Evolutionary conservation across 305 asterid species (phyloP).

Genomic region (Fraxinus dipetala): DNA sequence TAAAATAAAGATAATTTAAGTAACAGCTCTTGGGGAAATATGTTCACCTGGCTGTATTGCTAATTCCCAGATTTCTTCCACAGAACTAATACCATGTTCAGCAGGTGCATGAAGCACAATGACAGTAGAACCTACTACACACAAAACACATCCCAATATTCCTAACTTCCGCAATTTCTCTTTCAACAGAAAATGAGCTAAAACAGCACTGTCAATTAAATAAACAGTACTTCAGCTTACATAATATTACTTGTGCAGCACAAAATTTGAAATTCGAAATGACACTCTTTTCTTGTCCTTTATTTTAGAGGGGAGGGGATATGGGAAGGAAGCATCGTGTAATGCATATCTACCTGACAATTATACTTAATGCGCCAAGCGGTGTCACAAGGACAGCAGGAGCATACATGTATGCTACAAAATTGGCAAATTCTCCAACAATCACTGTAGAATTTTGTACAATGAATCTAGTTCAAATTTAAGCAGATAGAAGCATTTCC

Average conservation of each 20-base stretch:
- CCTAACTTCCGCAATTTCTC: slow-evolving; percentile 75
- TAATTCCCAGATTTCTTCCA: slow-evolving; percentile 81
- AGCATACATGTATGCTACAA: slow-evolving; percentile 81
- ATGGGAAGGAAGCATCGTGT: neutral
- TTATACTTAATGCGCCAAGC: slow-evolving; percentile 86
- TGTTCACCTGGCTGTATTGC: slow-evolving; percentile 78
- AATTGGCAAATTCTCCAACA: slow-evolving; percentile 78
- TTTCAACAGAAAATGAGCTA: slow-evolving; percentile 81
- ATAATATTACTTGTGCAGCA: neutral
- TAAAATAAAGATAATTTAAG: slow-evolving; percentile 4
- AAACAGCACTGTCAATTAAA: slow-evolving; percentile 60
- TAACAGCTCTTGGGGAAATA: slow-evolving; percentile 19
- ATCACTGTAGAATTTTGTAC: slow-evolving; percentile 49
- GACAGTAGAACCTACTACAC: slow-evolving; percentile 77
- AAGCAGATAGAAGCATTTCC: neutral
- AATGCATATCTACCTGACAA: slow-evolving; percentile 56
- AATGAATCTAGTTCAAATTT: neutral
- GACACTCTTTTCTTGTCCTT: neutral
- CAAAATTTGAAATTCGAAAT: neutral
- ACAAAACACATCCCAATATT: slow-evolving; percentile 72
- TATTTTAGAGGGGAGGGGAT: neutral
- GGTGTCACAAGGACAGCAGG: slow-evolving; percentile 96
- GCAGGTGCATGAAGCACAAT: slow-evolving; percentile 96
- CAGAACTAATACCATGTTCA: slow-evolving; percentile 75
- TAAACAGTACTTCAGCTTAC: slow-evolving; percentile 9